Base-by-base conservation (phyloP, 352 stramenopile species). In the Saprolegnia diclina region DNA sequence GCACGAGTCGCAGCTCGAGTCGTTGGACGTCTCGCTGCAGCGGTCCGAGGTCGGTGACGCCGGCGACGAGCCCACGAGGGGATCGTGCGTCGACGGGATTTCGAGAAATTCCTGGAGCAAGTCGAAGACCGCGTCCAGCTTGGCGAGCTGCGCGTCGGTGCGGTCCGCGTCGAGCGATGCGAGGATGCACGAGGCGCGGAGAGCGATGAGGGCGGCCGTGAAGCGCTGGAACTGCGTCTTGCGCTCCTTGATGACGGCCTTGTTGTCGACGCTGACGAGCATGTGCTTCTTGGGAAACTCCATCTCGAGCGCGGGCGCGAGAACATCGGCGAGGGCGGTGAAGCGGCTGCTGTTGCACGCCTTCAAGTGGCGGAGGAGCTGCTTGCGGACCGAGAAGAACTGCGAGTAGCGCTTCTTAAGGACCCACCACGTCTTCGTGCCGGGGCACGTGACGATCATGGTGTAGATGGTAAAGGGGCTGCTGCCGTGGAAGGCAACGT, bases 341-440 rank as follows among this genome's bases (percentile, higher is more conserved):
- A 24, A 59, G 13, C 13, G 13, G 24, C n/a, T 29, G 24, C 5
- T 54, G 46, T 22, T 54, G 46, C 46, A 54, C 11, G 52, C 35
- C 35, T 59, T 59, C 11, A 59, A 59, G 24, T 42, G 24, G 66
- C 79, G 74, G 45, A 87, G 72, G 21, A 94, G 54, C 13, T 75
- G 74, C 73, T 94, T 91, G 61, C 84, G 84, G 21, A 94, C 72
- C 7, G 81, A 80, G 64, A 91, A 85, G 71, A 94, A 88, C 71
- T 94, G 82, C 18, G 86, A 94, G 73, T 91, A 94, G 55, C 86
- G 84, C 74, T 94, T 94, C 76, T 83, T 91, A 11, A 94, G 81
- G 71, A 92, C 77, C 86, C 86, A 94, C 71, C 91, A 92, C 69
- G 92, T 92, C 40, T 83, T 84, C 52, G 87, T 94, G 26, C 77